Percentiles rank a stretch among this genome's conserved stretches.
Evolutionary conservation across 352 stramenopile genomes (phyloP).

Genomic region (Elongisporangium prolatum): DNA sequence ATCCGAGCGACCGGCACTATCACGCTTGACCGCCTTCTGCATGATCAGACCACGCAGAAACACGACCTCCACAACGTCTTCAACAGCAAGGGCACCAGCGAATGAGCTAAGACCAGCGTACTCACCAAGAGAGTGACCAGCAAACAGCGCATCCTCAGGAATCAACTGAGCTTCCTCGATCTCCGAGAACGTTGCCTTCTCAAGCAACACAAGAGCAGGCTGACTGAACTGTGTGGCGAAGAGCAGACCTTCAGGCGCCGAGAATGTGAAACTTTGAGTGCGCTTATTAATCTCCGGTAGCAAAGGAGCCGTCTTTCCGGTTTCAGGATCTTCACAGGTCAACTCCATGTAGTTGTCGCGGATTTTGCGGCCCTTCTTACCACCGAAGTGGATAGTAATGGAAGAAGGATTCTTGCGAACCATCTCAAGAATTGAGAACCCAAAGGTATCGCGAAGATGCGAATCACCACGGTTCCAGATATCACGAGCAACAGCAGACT

Average conservation of each 20-base stretch:
- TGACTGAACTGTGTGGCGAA: conserved; percentile 88
- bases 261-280: conserved; percentile 86
- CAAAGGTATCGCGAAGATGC: conserved; percentile 70
- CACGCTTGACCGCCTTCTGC: conserved; percentile 55
- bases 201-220: conserved; percentile 71
- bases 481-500: conserved; percentile 57
- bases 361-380: conserved; percentile 69
- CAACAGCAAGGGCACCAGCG: conserved; percentile 56
- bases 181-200: conserved; percentile 85
- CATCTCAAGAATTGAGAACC: conserved; percentile 88
- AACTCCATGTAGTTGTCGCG: conserved; percentile 86
- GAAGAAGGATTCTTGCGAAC: conserved; percentile 81
- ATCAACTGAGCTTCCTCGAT: conserved; percentile 69
- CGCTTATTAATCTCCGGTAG: conserved; percentile 76
- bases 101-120: conserved; percentile 83
- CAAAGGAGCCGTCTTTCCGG: conserved; percentile 47
- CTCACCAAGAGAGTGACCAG: conserved; percentile 86
- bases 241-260: conserved; percentile 59
- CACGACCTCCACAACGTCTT: conserved; percentile 78
- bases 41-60: conserved; percentile 75
- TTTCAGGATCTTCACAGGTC: conserved; percentile 52
- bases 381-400: conserved; percentile 86
- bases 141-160: conserved; percentile 68
- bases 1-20: conserved; percentile 64
- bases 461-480: conserved; percentile 79